These are phyloP conservation scores for Penstemon newberryi DNA, from an alignment of 257 asterid genomes.

Conservation along the genomic window DNA sequence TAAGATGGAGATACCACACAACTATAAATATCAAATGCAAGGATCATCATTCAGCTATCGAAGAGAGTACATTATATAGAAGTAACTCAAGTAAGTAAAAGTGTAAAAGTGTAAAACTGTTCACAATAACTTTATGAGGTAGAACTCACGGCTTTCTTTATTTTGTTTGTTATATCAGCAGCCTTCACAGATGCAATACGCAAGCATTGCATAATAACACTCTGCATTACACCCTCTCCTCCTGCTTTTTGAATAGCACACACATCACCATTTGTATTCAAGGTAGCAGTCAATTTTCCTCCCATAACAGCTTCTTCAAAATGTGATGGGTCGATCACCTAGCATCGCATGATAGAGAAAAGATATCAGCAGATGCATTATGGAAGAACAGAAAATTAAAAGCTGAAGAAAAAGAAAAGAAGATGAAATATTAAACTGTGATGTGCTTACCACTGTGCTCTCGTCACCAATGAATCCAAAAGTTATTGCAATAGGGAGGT, in stretches of 20 bases:
- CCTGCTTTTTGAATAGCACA: conserved; percentile 97
- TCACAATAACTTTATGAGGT: conserved; percentile 7
- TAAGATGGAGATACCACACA: conserved; percentile 10
- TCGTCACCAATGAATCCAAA: conserved; percentile 85
- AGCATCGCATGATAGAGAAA: conserved; percentile 28
- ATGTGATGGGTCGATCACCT: conserved; percentile 92
- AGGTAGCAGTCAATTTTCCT: conserved; percentile 82
- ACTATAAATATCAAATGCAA: not conserved
- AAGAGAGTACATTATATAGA: conserved; percentile 2
- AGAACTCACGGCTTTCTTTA: conserved; percentile 71
- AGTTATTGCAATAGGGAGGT: conserved; percentile 90
- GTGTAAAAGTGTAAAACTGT: conserved; percentile 13
- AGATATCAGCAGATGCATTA: conserved; percentile 11
- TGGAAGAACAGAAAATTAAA: not conserved
- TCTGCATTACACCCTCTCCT: conserved; percentile 76
- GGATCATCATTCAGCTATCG: not conserved
- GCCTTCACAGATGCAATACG: conserved; percentile 91
- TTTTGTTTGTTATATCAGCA: conserved; percentile 81
- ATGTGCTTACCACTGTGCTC: conserved; percentile 60
- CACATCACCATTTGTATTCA: conserved; percentile 78
- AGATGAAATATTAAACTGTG: not conserved
- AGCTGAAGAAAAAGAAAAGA: not conserved
- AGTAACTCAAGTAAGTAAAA: not conserved
- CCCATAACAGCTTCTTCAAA: conserved; percentile 92
- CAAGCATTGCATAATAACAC: conserved; percentile 90